Evolutionary conservation across 2,329 filamentous ascomycete genomes (phyloP).

Genomic region (Alternaria ventricosa): DNA sequence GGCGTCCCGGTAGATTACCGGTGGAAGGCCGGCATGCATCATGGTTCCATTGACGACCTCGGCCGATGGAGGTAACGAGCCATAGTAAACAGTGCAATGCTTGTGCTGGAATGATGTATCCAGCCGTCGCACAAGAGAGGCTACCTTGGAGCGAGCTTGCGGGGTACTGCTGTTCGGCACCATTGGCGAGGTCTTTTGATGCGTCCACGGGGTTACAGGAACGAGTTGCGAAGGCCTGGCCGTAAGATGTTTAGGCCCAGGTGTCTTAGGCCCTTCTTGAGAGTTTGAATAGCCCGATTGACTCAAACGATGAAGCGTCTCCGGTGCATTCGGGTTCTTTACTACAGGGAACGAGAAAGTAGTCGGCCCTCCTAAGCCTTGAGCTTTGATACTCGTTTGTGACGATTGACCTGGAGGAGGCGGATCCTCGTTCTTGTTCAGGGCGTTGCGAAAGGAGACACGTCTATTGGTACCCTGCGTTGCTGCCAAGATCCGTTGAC

Average conservation of each 20-base stretch:
- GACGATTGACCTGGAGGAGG: conserved; percentile 39
- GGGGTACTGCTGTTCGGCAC: conserved; percentile 21
- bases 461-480: conserved; percentile 13
- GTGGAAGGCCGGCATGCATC: conserved; percentile 63
- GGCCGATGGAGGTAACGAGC: conserved; percentile 50
- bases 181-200: conserved; percentile 35
- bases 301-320: conserved; percentile 69
- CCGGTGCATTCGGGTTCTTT: conserved; percentile 74
- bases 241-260: conserved; percentile 28
- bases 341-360: conserved; percentile 74
- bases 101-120: conserved; percentile 24
- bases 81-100: conserved; percentile 43
- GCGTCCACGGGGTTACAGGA: conserved; percentile 41
- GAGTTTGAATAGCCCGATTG: conserved; percentile 66
- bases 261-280: conserved; percentile 41
- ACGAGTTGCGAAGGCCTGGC: conserved; percentile 24
- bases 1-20: conserved; percentile 81
- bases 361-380: conserved; percentile 45
- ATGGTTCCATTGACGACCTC: conserved; percentile 64
- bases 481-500: conserved; percentile 19
- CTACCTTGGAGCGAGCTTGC: conserved; percentile 21
- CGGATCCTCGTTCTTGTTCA: background rate
- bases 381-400: conserved; percentile 51
- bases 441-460: conserved; percentile 17
- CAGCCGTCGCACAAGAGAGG: conserved; percentile 24